A percentile compares a stretch with the other conserved stretches of the same genome.
Conservation (phyloP, 192 early-diverging fungal species). For the Coemansia sp. region DNA sequence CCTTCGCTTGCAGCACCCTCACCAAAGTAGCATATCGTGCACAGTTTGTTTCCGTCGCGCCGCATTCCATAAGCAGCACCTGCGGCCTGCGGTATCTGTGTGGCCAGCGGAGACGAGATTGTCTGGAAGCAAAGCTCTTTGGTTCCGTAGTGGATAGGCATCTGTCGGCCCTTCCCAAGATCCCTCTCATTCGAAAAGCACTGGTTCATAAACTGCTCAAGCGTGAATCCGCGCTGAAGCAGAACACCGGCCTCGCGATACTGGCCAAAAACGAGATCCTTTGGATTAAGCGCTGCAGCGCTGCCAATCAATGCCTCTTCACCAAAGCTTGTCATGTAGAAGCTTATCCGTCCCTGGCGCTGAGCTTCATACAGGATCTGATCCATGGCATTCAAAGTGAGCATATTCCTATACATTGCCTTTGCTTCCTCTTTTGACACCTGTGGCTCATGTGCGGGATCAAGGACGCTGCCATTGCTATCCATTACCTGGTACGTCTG, state of each 20-base stretch:
- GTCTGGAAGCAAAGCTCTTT: constrained; percentile 89
- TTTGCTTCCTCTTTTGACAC: constrained; percentile 74
- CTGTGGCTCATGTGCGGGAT: constrained; percentile 62
- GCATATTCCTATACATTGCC: constrained; percentile 90
- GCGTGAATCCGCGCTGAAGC: constrained; percentile 92
- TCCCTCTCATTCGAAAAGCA: constrained; percentile 90
- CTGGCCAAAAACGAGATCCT: constrained; percentile 96
- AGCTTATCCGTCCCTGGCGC: constrained; percentile 95
- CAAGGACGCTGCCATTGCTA: constrained; percentile 75
- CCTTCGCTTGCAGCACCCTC: constrained; percentile 98
- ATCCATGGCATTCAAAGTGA: constrained; percentile 91
- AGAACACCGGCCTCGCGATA: constrained; percentile 96
- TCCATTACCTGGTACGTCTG: constrained; percentile 96
- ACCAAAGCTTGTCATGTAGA: constrained; percentile 99
- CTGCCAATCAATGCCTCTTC: constrained; percentile 95
- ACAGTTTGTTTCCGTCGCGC: constrained; percentile 72
- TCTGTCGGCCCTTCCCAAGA: constrained; percentile 94
- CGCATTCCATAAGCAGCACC: constrained; percentile 96
- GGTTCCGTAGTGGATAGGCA: constrained; percentile 97
- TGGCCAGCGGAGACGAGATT: constrained; percentile 94
- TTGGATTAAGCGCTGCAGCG: constrained; percentile 81
- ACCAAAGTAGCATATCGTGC: constrained; percentile 94
- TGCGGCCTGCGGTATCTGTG: constrained; percentile 97
- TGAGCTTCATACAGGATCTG: constrained; percentile 96
- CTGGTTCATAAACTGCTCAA: constrained; percentile 96